Evolutionary conservation across 495 filamentous ascomycete genomes (phyloP).

Genomic region (Xylaria grammica): DNA sequence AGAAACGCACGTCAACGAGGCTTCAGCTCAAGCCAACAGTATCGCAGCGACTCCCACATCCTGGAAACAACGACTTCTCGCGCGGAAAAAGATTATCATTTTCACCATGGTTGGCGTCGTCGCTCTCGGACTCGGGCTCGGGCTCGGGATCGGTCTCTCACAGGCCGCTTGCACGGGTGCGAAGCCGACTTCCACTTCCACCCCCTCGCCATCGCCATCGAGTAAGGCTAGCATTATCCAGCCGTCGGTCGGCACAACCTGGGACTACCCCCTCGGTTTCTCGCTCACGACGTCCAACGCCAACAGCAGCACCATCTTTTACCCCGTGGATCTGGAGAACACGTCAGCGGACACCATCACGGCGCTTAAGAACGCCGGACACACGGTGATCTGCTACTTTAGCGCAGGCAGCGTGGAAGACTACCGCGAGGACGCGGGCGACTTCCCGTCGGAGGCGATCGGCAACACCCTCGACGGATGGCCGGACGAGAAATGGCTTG

Average conservation of each 20-base stretch:
- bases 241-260: constrained; percentile 54
- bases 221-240: constrained; percentile 47
- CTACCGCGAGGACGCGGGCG: constrained; percentile 58
- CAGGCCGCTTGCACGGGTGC: neutral
- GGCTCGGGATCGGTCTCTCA: constrained; percentile 38
- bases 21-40: neutral
- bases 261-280: constrained; percentile 60
- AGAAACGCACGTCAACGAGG: neutral
- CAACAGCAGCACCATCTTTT: constrained; percentile 43
- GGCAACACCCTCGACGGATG: constrained; percentile 63
- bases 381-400: constrained; percentile 77
- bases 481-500: constrained; percentile 70
- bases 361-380: constrained; percentile 50
- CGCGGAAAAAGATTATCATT: constrained; percentile 13
- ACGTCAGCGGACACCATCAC: constrained; percentile 52
- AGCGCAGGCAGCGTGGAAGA: constrained; percentile 58
- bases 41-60: neutral
- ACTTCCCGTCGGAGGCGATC: constrained; percentile 59
- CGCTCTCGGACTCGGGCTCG: constrained; percentile 59
- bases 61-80: neutral
- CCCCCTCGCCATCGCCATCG: constrained; percentile 22
- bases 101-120: constrained; percentile 29
- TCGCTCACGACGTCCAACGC: constrained; percentile 47
- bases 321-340: constrained; percentile 68
- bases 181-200: constrained; percentile 22